Evolutionary conservation across 345 rosid genomes (phyloP).

Genomic region (Angophora floribunda): DNA sequence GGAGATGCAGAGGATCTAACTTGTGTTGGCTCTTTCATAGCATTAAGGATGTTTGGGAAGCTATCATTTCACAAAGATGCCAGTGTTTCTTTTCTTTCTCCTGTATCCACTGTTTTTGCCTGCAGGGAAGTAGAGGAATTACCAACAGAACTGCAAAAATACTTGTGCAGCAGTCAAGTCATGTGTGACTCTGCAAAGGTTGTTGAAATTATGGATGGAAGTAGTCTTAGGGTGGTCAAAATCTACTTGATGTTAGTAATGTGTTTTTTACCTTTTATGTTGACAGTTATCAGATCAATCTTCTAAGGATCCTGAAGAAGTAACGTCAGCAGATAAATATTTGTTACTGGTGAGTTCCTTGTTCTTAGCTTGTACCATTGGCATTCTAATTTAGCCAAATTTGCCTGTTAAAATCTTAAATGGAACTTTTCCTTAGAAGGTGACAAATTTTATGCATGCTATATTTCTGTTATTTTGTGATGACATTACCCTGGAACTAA

Average conservation of each 20-base stretch:
- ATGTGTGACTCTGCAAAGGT: slow-evolving; percentile 42
- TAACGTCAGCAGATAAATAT: slow-evolving; percentile 24
- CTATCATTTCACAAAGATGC: not conserved
- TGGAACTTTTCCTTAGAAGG: not conserved
- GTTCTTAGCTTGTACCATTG: not conserved
- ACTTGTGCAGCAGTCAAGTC: slow-evolving; percentile 24
- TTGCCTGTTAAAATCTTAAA: not conserved
- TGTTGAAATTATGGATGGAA: not conserved
- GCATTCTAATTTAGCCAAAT: not conserved
- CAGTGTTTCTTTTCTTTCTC: not conserved
- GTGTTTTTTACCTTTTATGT: not conserved
- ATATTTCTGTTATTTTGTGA: not conserved
- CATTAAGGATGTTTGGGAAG: not conserved
- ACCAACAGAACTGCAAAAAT: slow-evolving; percentile 33
- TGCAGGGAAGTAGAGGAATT: slow-evolving; percentile 73
- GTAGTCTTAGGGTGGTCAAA: not conserved
- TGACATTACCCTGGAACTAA: not conserved
- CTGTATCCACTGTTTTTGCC: slow-evolving; percentile 1
- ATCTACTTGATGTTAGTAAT: not conserved
- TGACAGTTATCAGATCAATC: slow-evolving; percentile 34
- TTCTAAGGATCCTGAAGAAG: slow-evolving; percentile 27
- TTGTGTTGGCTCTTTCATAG: not conserved
- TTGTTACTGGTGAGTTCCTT: slow-evolving; percentile 23
- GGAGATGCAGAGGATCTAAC: not conserved
- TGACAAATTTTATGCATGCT: not conserved